Conservation (phyloP, 805 yeast species). For the Teunomyces funiuensis region DNA sequence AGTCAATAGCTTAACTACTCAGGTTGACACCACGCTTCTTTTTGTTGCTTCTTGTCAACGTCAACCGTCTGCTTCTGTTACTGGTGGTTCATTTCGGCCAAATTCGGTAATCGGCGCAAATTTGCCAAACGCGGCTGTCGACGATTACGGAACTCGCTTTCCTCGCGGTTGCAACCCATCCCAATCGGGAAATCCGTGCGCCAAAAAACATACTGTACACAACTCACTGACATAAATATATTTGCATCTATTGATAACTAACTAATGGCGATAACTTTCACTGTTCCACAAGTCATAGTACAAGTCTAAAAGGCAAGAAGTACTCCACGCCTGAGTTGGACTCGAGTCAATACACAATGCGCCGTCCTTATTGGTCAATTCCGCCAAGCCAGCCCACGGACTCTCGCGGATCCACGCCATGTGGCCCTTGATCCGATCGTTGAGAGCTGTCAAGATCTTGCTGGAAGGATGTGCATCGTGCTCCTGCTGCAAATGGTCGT, state of each 20-base stretch:
- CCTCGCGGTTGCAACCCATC: neutral
- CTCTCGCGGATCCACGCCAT: conserved; percentile 69
- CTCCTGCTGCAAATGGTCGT: conserved; percentile 28
- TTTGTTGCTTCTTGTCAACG: too few relatives aligned
- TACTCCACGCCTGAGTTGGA: conserved; percentile 97
- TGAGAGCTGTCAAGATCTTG: conserved; percentile 57
- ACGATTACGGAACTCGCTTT: conserved; percentile 1
- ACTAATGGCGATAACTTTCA: neutral
- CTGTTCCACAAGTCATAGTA: conserved; percentile 58
- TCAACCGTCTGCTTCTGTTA: too few relatives aligned
- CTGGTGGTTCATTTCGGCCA: neutral
- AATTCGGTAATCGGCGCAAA: neutral
- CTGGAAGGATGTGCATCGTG: conserved; percentile 38
- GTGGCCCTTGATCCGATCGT: conserved; percentile 62
- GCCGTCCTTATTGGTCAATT: conserved; percentile 87
- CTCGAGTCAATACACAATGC: conserved; percentile 79
- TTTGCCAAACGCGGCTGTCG: neutral
- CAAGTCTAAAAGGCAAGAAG: conserved; percentile 80
- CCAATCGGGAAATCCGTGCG: neutral
- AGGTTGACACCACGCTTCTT: too few relatives aligned
- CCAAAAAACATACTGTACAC: too few relatives aligned
- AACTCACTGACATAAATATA: too few relatives aligned
- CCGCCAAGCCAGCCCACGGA: conserved; percentile 93
- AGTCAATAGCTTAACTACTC: too few relatives aligned
- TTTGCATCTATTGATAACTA: neutral